Base-by-base conservation (phyloP, 225 moss, liverwort and hornwort species). In the Bryum argenteum region DNA sequence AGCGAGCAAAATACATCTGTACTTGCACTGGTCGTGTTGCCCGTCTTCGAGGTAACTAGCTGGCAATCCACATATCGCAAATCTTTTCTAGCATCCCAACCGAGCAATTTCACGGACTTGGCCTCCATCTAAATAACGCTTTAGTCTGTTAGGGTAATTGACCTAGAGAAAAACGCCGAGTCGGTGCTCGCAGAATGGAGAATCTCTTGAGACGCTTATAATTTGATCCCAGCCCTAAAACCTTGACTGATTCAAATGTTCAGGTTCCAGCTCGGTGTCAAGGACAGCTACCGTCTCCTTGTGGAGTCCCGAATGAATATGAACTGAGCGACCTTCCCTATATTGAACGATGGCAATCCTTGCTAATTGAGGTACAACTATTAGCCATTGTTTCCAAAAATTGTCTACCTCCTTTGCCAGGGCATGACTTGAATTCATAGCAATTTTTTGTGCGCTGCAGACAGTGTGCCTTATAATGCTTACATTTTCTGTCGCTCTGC, bases 261-360 rank as follows among this genome's bases (percentile, higher is more conserved):
- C 71, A 87, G 87, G 77, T 87, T 3, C 87, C 87, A 74, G 33
- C 60, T 52, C 84, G 87, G 87, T 87, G 87, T 72, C 70, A 58
- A 11, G 84, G 84, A 12, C 71, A 81, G 37, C 26, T 81, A 15
- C 81, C 84, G n/a, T 20, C 71, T 55, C 81, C 87, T 69, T 87
- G 87, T 71, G 87, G 87, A 68, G 84, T 84, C 71, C 84, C 87
- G 17, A 71, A 28, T n/a, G 69, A 14, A n/a, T 87, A 77, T 67
- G 81, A 76, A 43, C 84, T 87, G 12, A 84, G 87, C 61, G 79
- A 84, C 44, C 81, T 87, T 26, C 81, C 84, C 6, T 84, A 84
- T 33, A 84, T 87, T 38, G 70, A 74, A 69, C 76, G 74, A 60
- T 81, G 81, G 83, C 79, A 79, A n/a, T 81, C 87, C 3, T 55